Conservation (phyloP, 2,329 filamentous ascomycete species). For the Beauveria rudraprayagi region DNA sequence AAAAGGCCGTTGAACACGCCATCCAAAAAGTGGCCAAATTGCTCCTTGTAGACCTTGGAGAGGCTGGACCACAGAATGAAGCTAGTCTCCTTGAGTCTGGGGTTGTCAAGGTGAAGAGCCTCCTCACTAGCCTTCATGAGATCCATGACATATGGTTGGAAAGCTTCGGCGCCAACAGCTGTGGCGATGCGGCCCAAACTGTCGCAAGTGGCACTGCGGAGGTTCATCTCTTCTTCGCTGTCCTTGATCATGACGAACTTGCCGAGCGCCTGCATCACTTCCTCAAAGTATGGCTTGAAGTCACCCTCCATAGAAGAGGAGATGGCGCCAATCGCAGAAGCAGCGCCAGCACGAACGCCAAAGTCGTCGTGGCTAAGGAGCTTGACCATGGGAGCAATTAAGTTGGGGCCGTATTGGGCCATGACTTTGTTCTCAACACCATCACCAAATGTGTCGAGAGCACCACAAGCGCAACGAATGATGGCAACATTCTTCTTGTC, state of each 20-base stretch:
- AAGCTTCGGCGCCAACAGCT: conserved; percentile 76
- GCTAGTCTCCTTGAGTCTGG: conserved; percentile 86
- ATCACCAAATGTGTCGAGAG: conserved; percentile 84
- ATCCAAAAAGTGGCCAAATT: conserved; percentile 69
- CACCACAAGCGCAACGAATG: conserved; percentile 81
- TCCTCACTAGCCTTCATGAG: conserved; percentile 92
- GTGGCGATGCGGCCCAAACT: conserved; percentile 87
- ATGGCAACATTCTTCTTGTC: conserved; percentile 75
- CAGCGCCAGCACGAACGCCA: conserved; percentile 83
- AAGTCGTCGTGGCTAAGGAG: conserved; percentile 79
- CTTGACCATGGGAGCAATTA: conserved; percentile 77
- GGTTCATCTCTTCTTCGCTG: conserved; percentile 78
- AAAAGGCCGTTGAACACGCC: conserved; percentile 75
- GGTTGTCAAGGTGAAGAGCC: conserved; percentile 79
- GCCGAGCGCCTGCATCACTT: conserved; percentile 83
- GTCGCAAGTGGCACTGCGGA: conserved; percentile 85
- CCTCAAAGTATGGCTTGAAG: conserved; percentile 86
- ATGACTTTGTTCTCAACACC: conserved; percentile 74
- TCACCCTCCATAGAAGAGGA: conserved; percentile 74
- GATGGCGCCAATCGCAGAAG: conserved; percentile 83
- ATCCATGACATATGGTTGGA: conserved; percentile 84
- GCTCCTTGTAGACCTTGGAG: conserved; percentile 83
- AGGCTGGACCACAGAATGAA: conserved; percentile 96
- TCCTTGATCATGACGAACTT: conserved; percentile 80
- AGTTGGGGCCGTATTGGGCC: conserved; percentile 69